Evolutionary conservation across 257 asterid species (phyloP), one percentile per base, ranked within the genome.

Genomic region (Oldenlandia corymbosa): DNA sequence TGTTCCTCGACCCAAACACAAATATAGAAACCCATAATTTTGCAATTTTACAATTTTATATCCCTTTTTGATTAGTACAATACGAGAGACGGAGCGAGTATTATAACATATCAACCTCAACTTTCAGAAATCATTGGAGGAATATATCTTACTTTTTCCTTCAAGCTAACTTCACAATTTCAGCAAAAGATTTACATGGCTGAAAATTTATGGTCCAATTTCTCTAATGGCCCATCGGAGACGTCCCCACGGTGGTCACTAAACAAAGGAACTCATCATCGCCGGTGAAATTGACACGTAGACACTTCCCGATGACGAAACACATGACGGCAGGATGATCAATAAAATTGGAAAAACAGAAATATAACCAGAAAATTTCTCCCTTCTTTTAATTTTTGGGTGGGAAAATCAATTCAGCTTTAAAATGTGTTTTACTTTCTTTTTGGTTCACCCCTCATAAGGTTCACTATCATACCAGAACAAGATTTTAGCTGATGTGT

Each of bases 281-380:
- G 58, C 66, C 54, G 12, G 60, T 56, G 51, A 50, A 34, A 53
- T 42, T 57, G 64, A 71, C 77, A 67, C 73, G 72, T 73, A 75
- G 72, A 78, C n/a, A n/a, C 85, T 76, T 83, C 64, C 77, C 16
- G 79, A 72, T 89, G 96, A 89, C 93, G 95, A 71, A 75, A 79
- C 70, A n/a, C 51, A 10, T 86, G 95, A 86, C 76, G 95, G 73
- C 59, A 80, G 83, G 88, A 81, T 89, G 85, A 77, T n/a, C n/a
- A n/a, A n/a, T n/a, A 72, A 68, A 45, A 16, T 16, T 1, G 43
- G 66, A 69, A 74, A 78, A 64, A 73, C 70, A 68, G 54, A 49
- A 75, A 61, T 36, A 55, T 66, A 46, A 24, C 20, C 64, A 6
- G 20, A 48, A 31, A 18, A 41, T 62, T 46, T 9, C 11, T 11